Evolutionary conservation across 257 asterid species (phyloP).

Genomic region (Forsythia suspensa): DNA sequence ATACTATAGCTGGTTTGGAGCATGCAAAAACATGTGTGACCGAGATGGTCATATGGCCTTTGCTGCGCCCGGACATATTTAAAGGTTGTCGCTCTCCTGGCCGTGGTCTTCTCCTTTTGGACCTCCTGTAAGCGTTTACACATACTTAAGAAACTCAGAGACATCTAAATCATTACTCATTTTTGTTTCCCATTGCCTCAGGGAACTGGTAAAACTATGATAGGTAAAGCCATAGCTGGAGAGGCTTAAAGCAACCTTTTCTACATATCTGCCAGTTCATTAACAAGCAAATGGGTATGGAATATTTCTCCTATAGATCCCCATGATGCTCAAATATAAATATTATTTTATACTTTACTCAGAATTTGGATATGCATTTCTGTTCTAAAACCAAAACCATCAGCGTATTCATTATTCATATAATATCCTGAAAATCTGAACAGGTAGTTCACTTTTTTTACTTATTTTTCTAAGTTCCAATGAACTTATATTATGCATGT

Average conservation of each 20-base stretch:
- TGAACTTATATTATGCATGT: no score
- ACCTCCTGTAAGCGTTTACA: conserved; percentile 82
- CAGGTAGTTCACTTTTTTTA: no score
- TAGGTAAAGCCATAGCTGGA: conserved; percentile 99
- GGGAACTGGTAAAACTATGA: conserved; percentile 99
- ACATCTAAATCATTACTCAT: conserved; percentile 21
- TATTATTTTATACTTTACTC: not conserved
- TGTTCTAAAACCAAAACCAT: conserved; percentile 18
- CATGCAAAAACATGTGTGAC: conserved; percentile 99
- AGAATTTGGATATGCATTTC: conserved; percentile 13
- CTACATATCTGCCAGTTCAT: conserved; percentile 97
- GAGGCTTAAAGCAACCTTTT: conserved; percentile 99
- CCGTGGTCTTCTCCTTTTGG: conserved; percentile 99
- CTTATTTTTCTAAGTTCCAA: no score
- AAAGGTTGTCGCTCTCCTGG: conserved; percentile 99
- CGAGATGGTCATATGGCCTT: conserved; percentile 99
- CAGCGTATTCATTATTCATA: not conserved
- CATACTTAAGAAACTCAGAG: conserved; percentile 6
- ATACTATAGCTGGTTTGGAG: conserved; percentile 81
- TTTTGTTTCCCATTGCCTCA: conserved; percentile 32
- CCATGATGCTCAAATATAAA: conserved; percentile 12
- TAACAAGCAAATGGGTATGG: conserved; percentile 98
- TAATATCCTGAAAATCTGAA: no score
- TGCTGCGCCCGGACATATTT: conserved; percentile 94
- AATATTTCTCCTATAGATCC: conserved; percentile 10